phyloP scores from a whole-genome alignment of 2,329 filamentous ascomycete genomes.

The Fusarium globosum region DNA sequence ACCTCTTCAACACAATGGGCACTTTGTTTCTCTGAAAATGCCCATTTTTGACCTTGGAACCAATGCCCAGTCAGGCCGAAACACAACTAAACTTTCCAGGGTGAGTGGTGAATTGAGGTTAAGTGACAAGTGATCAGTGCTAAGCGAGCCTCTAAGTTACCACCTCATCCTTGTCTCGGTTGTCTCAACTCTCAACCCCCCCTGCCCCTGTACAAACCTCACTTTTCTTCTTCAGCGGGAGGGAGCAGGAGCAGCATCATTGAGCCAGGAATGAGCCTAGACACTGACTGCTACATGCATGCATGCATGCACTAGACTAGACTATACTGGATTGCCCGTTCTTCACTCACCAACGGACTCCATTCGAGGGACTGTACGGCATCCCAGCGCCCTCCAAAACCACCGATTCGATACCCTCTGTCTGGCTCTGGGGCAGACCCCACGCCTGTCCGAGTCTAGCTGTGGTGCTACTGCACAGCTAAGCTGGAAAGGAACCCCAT shows the following conservation, averaged over 20 bases:
- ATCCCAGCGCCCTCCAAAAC: slow-evolving; percentile 25
- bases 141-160: slow-evolving; percentile 23
- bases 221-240: slow-evolving; percentile 22
- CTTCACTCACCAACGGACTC: slow-evolving; percentile 11
- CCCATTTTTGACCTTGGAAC: slow-evolving; percentile 7
- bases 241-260: neutral
- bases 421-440: slow-evolving; percentile 36
- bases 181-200: slow-evolving; percentile 1
- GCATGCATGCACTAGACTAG: neutral
- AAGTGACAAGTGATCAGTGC: slow-evolving; percentile 34
- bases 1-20: slow-evolving; percentile 2
- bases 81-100: slow-evolving; percentile 10
- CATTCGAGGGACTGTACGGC: neutral
- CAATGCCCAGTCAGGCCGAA: slow-evolving; percentile 6
- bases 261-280: neutral
- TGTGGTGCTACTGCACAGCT: slow-evolving; percentile 15
- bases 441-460: slow-evolving; percentile 21
- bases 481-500: slow-evolving; percentile 3
- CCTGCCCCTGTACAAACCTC: slow-evolving; percentile 9
- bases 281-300: slow-evolving; percentile 3
- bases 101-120: slow-evolving; percentile 6
- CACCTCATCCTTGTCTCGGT: slow-evolving; percentile 6
- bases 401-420: slow-evolving; percentile 39
- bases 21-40: slow-evolving; percentile 21
- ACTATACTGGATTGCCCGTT: neutral